phyloP scores from a whole-genome alignment of 1,139 yeast genomes.

The Lodderomyces parapsilosis region DNA sequence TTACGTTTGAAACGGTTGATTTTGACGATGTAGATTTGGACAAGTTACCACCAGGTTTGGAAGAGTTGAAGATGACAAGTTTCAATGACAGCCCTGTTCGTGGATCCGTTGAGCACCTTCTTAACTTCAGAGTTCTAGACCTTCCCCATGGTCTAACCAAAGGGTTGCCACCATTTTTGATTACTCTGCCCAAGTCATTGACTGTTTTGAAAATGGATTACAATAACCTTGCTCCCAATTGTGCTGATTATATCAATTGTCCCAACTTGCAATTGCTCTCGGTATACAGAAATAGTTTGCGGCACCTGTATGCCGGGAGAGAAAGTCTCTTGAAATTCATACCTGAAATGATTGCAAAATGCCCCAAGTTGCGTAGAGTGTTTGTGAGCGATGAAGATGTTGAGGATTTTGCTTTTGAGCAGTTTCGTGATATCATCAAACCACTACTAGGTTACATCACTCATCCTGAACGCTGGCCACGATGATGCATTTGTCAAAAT shows the following conservation, averaged over 20 bases:
- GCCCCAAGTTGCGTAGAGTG: background rate
- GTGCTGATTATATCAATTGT: background rate
- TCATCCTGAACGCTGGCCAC: background rate
- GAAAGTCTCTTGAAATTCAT: background rate
- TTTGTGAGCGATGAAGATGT: background rate
- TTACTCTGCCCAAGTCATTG: background rate
- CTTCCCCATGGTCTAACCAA: background rate
- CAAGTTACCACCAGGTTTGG: background rate
- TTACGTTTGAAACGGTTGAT: background rate
- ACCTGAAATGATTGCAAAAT: background rate
- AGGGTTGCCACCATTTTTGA: background rate
- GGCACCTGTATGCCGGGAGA: background rate
- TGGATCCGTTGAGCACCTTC: background rate
- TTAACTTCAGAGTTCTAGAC: background rate
- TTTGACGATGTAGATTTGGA: background rate
- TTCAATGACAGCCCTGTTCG: background rate
- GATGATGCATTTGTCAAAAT: no score
- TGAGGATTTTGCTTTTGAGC: background rate
- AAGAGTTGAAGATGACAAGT: background rate
- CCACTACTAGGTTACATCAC: background rate
- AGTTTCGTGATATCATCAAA: background rate
- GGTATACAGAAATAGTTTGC: background rate
- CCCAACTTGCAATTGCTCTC: background rate
- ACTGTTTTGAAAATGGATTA: background rate
- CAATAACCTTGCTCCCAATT: background rate